Conservation (phyloP, 1,284 basidiomycete genomes). For the Prillingera fragicola region DNA sequence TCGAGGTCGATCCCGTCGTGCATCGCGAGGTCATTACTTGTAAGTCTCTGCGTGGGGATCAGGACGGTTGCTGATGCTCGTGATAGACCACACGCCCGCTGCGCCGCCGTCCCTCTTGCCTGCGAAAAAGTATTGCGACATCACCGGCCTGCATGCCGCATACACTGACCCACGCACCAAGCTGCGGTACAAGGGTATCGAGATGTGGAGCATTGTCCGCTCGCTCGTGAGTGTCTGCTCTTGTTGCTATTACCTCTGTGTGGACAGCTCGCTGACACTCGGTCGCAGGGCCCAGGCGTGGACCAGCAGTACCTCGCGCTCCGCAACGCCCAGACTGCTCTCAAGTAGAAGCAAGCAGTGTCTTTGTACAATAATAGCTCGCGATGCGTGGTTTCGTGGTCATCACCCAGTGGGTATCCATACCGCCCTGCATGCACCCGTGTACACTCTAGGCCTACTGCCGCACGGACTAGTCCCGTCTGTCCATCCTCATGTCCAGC, state of each 20-base stretch:
- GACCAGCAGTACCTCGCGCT: conserved; percentile 47
- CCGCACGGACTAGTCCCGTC: no score
- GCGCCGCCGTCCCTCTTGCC: conserved; percentile 47
- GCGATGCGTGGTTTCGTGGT: no score
- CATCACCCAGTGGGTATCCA: conserved; percentile 2
- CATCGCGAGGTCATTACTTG: conserved; percentile 43
- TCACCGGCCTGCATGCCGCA: conserved; percentile 50
- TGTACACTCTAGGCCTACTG: no score
- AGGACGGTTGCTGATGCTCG: conserved; percentile 2
- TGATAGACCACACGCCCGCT: conserved; percentile 43
- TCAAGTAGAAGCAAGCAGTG: conserved; percentile 28
- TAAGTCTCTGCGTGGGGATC: conserved; percentile 20
- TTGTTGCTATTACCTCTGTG: no score
- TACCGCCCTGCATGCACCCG: no score
- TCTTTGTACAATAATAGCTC: not conserved
- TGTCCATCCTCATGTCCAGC: no score
- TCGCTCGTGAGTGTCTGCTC: conserved; percentile 36
- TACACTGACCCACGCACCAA: conserved; percentile 49
- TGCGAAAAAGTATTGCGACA: conserved; percentile 52
- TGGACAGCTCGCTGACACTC: not conserved
- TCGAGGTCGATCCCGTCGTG: conserved; percentile 8
- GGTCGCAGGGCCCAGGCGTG: conserved; percentile 45
- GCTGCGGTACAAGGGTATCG: conserved; percentile 47
- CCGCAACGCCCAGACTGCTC: conserved; percentile 42
- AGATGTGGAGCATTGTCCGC: conserved; percentile 47